Evolutionary conservation across 306 rosid genomes (phyloP).

Genomic region (Potentilla sterilis): DNA sequence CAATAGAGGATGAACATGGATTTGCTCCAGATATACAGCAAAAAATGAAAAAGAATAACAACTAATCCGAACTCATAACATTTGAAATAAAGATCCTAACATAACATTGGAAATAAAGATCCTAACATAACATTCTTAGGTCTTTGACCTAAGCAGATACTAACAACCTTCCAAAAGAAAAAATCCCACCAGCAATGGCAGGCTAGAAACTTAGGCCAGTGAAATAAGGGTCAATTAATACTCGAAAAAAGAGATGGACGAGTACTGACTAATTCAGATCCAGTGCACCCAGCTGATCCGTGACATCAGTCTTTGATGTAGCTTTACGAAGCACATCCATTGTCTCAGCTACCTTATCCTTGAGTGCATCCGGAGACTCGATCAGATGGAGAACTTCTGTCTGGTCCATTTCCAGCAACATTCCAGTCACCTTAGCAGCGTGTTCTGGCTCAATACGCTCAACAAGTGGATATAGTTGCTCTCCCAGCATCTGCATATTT

Average conservation of each 20-base stretch:
- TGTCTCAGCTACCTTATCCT: constrained; percentile 81
- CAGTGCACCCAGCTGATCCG: constrained; percentile 53
- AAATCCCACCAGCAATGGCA: constrained; percentile 17
- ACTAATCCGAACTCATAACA: constrained; percentile 16
- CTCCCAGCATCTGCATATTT: constrained; percentile 75
- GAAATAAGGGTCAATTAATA: constrained; percentile 16
- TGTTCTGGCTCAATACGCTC: constrained; percentile 52
- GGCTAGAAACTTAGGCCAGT: constrained; percentile 20
- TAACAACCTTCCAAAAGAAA: neutral
- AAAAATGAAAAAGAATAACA: neutral
- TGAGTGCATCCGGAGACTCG: constrained; percentile 80
- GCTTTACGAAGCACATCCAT: constrained; percentile 73
- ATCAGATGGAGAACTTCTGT: constrained; percentile 92
- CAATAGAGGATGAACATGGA: neutral
- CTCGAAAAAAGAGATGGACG: constrained; percentile 3
- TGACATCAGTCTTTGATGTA: constrained; percentile 48
- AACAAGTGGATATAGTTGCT: constrained; percentile 82
- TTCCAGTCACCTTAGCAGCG: constrained; percentile 82
- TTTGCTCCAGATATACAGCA: neutral
- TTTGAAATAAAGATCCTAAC: too few relatives aligned
- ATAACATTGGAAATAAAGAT: neutral
- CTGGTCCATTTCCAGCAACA: constrained; percentile 94
- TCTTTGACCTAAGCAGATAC: constrained; percentile 11
- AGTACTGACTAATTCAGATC: constrained; percentile 47
- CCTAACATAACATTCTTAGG: constrained; percentile 1